Evolutionary conservation across 768 basidiomycete genomes (phyloP), one percentile per base, ranked within the genome.

Genomic region (Lentinula lateritia): DNA sequence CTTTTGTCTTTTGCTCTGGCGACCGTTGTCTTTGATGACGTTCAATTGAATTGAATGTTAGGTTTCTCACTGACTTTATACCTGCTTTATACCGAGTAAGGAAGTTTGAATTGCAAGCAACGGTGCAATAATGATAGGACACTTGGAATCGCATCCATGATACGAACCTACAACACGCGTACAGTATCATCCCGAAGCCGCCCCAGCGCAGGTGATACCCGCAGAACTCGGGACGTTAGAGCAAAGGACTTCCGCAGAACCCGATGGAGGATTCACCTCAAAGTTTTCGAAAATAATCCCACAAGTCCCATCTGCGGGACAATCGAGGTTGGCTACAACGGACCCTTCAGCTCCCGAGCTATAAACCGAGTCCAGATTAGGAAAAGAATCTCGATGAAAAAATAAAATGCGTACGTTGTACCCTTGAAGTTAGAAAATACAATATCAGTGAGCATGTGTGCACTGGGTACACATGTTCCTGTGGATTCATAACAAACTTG

Each of bases 401-500:
- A 5, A 9, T 7, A 18, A 16, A 52, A 41, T 23, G 41, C 59
- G 9, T 52, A 73, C 69, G 72, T 72, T n/a, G 70, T 72, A 6
- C 72, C 72, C 7, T 65, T 59, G 48, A 73, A 68, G 6, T 66
- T 66, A 1, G 45, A 65, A 58, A 70, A 73, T 4, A 66, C 64
- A 3, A 73, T 65, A 12, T 65, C 70, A 7, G 68, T 70, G 18
- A 73, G 43, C 28, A 52, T 66, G 38, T 70, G 68, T 7, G 65
- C 67, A 41, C 68, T 70, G 8, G 72, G 41, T 20, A 67, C 61
- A 28, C 72, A 72, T 42, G 69, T 67, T 41, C 62, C 57, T 1
- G 68, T 66, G 10, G 71, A 65, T 1, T 62, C 64, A 61, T 73
- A 73, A 55, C 71, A 73, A 50, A 65, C 67, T 64, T 73, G 72